Evolutionary conservation across 208 protist genomes (phyloP).

Genomic region (Trypanosoma grayi): DNA sequence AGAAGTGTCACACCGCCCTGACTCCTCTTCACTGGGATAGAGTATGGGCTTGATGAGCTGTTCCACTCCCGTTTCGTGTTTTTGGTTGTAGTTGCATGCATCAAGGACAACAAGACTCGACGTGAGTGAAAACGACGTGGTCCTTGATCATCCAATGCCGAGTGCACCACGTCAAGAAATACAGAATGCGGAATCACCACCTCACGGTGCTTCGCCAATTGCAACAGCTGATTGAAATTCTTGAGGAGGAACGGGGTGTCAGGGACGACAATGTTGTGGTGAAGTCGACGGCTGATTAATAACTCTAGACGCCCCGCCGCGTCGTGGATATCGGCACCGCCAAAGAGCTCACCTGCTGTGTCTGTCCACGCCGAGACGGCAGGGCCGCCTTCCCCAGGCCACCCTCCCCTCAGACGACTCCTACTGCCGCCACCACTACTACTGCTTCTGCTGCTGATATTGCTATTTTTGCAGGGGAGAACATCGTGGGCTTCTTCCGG

Average conservation of each 20-base stretch:
- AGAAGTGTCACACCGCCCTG: constrained; percentile 67
- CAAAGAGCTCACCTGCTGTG: constrained; percentile 18
- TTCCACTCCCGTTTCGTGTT: background rate
- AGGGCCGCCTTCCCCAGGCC: background rate
- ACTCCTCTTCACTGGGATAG: constrained; percentile 13
- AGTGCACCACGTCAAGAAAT: constrained; percentile 50
- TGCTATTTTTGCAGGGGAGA: constrained; percentile 33
- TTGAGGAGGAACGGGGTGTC: constrained; percentile 54
- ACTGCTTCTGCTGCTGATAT: background rate
- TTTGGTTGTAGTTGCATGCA: constrained; percentile 40
- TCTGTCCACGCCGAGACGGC: constrained; percentile 14
- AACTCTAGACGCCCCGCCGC: constrained; percentile 31
- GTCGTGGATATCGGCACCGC: background rate
- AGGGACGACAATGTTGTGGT: constrained; percentile 70
- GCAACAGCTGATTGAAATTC: constrained; percentile 56
- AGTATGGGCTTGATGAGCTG: constrained; percentile 7
- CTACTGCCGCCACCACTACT: background rate
- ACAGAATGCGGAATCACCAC: constrained; percentile 75
- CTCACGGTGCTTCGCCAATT: constrained; percentile 68
- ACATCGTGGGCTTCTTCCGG: constrained; percentile 55
- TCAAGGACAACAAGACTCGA: constrained; percentile 52
- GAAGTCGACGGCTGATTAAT: constrained; percentile 45
- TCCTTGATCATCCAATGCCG: constrained; percentile 31
- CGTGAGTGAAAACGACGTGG: constrained; percentile 64
- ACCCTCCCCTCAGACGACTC: background rate